Percentiles rank a stretch among this genome's conserved stretches.
These are phyloP conservation scores for Furcasterigmium sp. DNA, from an alignment of 2,329 filamentous ascomycete species.

Conservation along the genomic window DNA sequence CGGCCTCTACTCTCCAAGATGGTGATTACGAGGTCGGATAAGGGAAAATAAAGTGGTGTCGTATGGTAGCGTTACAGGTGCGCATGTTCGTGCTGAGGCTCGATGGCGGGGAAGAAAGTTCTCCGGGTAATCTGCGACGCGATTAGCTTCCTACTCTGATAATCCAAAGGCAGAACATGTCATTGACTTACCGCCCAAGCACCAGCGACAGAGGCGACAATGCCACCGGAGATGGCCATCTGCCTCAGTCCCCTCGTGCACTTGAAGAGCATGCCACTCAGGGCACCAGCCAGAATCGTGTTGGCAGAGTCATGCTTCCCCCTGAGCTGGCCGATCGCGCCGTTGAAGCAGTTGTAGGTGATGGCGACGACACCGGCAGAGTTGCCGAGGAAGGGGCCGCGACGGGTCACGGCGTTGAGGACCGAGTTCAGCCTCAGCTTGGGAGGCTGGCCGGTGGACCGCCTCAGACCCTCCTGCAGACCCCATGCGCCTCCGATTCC, in stretches of 20 bases:
- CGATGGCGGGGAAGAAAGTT: constrained; percentile 34
- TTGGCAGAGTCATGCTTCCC: constrained; percentile 89
- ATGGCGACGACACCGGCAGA: constrained; percentile 93
- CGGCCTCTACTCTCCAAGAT: neutral
- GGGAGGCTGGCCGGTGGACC: constrained; percentile 71
- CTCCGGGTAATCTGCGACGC: constrained; percentile 28
- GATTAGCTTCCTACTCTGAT: constrained; percentile 3
- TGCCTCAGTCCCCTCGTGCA: constrained; percentile 84
- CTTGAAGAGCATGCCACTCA: constrained; percentile 95
- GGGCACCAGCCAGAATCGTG: constrained; percentile 74
- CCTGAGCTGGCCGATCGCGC: constrained; percentile 69
- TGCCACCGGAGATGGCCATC: constrained; percentile 90
- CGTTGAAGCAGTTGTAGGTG: constrained; percentile 92
- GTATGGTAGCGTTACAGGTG: constrained; percentile 12
- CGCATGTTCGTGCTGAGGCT: constrained; percentile 16
- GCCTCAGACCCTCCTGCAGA: constrained; percentile 79
- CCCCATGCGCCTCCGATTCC: constrained; percentile 88
- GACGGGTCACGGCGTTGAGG: constrained; percentile 86
- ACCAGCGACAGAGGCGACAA: constrained; percentile 81
- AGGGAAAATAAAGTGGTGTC: constrained; percentile 1
- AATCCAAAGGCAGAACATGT: neutral
- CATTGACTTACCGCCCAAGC: constrained; percentile 77
- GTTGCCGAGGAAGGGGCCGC: constrained; percentile 94
- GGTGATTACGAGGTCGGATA: constrained; percentile 1
- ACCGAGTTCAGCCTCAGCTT: constrained; percentile 92